Base-by-base conservation (phyloP, 1,284 basidiomycete species). In the Ganoderma leucocontextum region DNA sequence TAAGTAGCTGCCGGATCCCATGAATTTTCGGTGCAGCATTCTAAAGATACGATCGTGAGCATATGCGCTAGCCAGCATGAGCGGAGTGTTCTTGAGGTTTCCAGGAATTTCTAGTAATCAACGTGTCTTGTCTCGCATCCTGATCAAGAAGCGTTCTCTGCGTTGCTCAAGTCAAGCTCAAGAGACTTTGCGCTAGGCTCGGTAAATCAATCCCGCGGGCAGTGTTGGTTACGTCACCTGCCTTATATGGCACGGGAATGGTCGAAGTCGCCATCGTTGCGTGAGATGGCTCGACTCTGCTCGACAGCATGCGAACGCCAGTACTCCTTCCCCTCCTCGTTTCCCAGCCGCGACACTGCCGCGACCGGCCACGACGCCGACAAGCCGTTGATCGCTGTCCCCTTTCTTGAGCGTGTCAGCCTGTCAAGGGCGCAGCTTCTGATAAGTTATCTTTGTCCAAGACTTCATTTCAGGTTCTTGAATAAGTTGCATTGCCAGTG, bases 191-290 rank as follows among this genome's bases (percentile, higher is more conserved):
- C 33, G 36, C 55, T 35, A 4, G 55, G 1, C 4, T 52, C 22
- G 36, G 33, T 38, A 9, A 6, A 36, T 38, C 33, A 58, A 22
- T 38, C 36, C 22, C 6, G 36, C 19, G 55, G 4, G 17, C 29
- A 19, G 35, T 10, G 35, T 25, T 33, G 9, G 60, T 49, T 22
- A 49, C 8, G 38, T 17, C 15, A 59, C 41, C 29, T 62, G 25
- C 61, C 64, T 47, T 9, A 60, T 60, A 25, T 41, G 52, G 22
- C 3, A 22, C 19, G 22, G 39, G n/a, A 33, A 41, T n/a, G 22
- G 39, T 17, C 42, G 53, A 22, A 49, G 61, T 67, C 72, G 72
- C 60, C 67, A 73, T 69, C 49, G 47, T 69, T 64, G 68, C 72
- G 70, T 57, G 64, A 66, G 68, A 73, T 73, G 63, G 64, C 70